phyloP scores from a whole-genome alignment of 345 rosid genomes.

The Aurinia saxatilis region DNA sequence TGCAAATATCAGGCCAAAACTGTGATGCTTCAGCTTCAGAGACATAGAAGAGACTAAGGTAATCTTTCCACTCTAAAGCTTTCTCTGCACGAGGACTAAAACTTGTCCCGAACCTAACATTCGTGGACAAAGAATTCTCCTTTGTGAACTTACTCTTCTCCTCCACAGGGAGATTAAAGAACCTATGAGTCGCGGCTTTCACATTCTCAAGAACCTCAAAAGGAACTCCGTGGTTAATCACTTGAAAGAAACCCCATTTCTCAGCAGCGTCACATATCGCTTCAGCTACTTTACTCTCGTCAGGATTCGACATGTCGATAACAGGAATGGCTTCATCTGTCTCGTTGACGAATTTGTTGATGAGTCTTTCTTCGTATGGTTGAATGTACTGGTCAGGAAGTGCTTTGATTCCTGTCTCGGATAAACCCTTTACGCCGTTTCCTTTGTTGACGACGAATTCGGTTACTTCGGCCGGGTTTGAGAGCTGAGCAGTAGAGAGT shows the following conservation, averaged over 20 bases:
- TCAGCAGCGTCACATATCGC: constrained; percentile 44
- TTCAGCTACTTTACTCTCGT: constrained; percentile 28
- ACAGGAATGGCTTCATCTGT: constrained; percentile 35
- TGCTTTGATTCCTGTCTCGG: constrained; percentile 35
- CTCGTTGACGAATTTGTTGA: constrained; percentile 26
- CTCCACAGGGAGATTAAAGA: constrained; percentile 35
- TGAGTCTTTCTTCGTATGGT: constrained; percentile 33
- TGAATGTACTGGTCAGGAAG: constrained; percentile 42
- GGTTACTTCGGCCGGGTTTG: constrained; percentile 19
- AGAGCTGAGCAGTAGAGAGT: not conserved
- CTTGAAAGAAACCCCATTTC: constrained; percentile 51
- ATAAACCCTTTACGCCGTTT: constrained; percentile 44
- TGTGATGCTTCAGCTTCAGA: constrained; percentile 38
- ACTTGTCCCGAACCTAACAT: constrained; percentile 33
- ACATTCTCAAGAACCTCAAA: constrained; percentile 33
- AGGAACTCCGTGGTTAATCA: constrained; percentile 41
- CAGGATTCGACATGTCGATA: constrained; percentile 37
- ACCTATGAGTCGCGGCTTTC: constrained; percentile 32
- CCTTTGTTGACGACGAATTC: constrained; percentile 41
- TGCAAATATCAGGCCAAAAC: constrained; percentile 42
- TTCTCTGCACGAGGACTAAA: constrained; percentile 37
- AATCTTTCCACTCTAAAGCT: constrained; percentile 54
- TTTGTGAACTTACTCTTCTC: constrained; percentile 35
- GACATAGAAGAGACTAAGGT: constrained; percentile 41
- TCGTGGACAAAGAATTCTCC: constrained; percentile 25